Evolutionary conservation across 768 basidiomycete species (phyloP).

Genomic region (Candolleomyces aberdarensis): DNA sequence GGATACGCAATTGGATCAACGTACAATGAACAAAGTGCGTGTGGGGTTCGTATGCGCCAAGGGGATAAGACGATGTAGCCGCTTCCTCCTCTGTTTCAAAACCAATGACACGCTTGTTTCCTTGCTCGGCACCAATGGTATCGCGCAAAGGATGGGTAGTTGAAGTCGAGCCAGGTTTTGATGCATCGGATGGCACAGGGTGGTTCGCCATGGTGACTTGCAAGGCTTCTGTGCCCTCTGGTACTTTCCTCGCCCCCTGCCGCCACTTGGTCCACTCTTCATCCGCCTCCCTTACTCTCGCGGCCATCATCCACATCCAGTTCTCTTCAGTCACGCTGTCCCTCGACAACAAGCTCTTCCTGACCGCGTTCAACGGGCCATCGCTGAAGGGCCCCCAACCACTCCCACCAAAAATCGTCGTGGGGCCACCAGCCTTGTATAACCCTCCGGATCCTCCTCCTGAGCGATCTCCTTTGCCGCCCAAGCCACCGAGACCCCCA

Average conservation of each 20-base stretch:
- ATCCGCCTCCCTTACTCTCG: constrained; percentile 59
- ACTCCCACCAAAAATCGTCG: constrained; percentile 82
- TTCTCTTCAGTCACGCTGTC: constrained; percentile 85
- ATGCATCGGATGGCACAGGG: constrained; percentile 14
- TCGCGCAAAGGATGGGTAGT: constrained; percentile 2
- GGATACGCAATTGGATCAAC: constrained; percentile 21
- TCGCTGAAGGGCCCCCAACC: constrained; percentile 90
- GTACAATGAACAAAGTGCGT: constrained; percentile 70
- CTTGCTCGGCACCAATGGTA: too few species aligned
- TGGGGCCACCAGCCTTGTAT: constrained; percentile 89
- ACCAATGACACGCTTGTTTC: constrained; percentile 9
- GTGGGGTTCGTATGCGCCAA: constrained; percentile 84
- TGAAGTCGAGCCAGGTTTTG: constrained; percentile 17
- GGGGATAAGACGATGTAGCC: constrained; percentile 32
- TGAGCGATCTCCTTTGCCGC: constrained; percentile 39
- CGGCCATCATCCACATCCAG: constrained; percentile 86
- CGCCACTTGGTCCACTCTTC: constrained; percentile 62
- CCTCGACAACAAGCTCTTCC: constrained; percentile 74
- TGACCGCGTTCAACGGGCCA: constrained; percentile 79
- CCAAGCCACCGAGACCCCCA: constrained; percentile 23
- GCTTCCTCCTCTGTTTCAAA: constrained; percentile 26
- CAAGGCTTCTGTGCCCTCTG: constrained; percentile 45
- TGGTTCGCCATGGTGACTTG: constrained; percentile 18
- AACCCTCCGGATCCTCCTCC: constrained; percentile 51
- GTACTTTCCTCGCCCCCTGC: constrained; percentile 47